Conservation (phyloP, 2,329 filamentous ascomycete genomes). For the Orbilia oligospora region DNA sequence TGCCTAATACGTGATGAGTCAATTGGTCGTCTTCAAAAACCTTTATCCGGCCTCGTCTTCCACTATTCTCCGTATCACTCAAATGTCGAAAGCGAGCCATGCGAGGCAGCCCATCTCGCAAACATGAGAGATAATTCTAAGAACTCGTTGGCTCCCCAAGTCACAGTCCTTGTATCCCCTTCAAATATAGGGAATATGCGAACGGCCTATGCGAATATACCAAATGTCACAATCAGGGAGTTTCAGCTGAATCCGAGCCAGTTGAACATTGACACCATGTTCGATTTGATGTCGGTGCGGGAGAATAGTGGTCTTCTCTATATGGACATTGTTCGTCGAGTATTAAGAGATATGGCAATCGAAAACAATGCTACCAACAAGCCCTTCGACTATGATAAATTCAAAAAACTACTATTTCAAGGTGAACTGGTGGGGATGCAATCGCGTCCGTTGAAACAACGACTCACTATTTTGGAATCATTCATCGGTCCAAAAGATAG, state of each 20-base stretch:
- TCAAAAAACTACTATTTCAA: conserved; percentile 58
- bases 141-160: conserved; percentile 9
- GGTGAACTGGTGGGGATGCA: conserved; percentile 57
- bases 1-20: conserved; percentile 9
- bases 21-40: conserved; percentile 18
- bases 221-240: conserved; percentile 61
- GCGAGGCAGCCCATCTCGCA: conserved; percentile 51
- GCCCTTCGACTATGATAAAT: conserved; percentile 63
- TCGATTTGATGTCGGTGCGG: conserved; percentile 63
- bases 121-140: not conserved
- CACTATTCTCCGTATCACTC: conserved; percentile 30
- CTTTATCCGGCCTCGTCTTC: conserved; percentile 35
- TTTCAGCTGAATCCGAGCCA: conserved; percentile 62
- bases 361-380: conserved; percentile 33
- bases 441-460: conserved; percentile 61
- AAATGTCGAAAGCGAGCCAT: conserved; percentile 27
- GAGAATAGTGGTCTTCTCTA: conserved; percentile 62
- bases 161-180: conserved; percentile 63
- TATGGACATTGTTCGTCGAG: conserved; percentile 62
- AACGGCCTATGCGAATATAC: conserved; percentile 62
- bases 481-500: conserved; percentile 62
- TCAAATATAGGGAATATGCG: conserved; percentile 62
- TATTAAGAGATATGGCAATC: conserved; percentile 63
- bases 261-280: conserved; percentile 63
- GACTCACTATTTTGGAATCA: conserved; percentile 63